Conservation (phyloP, 208 protist genomes). For the Crithidia expoeki region DNA sequence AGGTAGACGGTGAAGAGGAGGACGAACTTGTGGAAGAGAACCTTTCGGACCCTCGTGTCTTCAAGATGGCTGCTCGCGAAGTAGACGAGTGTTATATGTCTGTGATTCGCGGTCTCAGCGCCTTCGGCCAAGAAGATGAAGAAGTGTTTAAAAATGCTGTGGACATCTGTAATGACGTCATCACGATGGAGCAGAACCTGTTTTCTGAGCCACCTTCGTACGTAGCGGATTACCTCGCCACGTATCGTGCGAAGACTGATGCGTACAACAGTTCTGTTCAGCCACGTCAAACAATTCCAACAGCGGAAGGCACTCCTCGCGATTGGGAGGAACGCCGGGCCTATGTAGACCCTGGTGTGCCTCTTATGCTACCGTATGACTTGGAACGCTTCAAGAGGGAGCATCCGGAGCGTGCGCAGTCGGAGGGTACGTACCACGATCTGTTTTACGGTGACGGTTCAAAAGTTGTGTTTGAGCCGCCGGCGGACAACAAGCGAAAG, state of each 20-base stretch:
- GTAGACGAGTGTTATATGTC: slow-evolving; percentile 53
- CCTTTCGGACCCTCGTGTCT: slow-evolving; percentile 27
- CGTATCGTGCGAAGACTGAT: slow-evolving; percentile 9
- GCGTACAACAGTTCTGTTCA: slow-evolving; percentile 23
- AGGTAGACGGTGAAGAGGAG: not conserved
- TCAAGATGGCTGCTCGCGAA: slow-evolving; percentile 42
- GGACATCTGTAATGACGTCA: slow-evolving; percentile 57
- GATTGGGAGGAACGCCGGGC: slow-evolving; percentile 46
- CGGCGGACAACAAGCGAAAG: slow-evolving; percentile 69
- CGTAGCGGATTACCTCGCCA: slow-evolving; percentile 23
- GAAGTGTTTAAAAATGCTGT: slow-evolving; percentile 32
- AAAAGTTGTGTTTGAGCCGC: slow-evolving; percentile 52
- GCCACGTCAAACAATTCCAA: slow-evolving; percentile 18
- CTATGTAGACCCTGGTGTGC: slow-evolving; percentile 73
- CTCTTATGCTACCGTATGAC: slow-evolving; percentile 62
- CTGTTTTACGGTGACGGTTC: slow-evolving; percentile 77
- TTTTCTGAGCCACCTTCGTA: slow-evolving; percentile 75
- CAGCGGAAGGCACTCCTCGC: slow-evolving; percentile 15
- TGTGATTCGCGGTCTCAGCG: slow-evolving; percentile 52
- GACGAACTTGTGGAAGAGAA: slow-evolving; percentile 17
- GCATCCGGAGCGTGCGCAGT: slow-evolving; percentile 29
- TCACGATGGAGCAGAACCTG: slow-evolving; percentile 65
- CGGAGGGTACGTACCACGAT: slow-evolving; percentile 66
- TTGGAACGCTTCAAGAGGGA: slow-evolving; percentile 41
- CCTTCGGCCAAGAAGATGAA: slow-evolving; percentile 46